Conservation (phyloP, 1,139 yeast genomes). For the Kodamaea derodonti region DNA sequence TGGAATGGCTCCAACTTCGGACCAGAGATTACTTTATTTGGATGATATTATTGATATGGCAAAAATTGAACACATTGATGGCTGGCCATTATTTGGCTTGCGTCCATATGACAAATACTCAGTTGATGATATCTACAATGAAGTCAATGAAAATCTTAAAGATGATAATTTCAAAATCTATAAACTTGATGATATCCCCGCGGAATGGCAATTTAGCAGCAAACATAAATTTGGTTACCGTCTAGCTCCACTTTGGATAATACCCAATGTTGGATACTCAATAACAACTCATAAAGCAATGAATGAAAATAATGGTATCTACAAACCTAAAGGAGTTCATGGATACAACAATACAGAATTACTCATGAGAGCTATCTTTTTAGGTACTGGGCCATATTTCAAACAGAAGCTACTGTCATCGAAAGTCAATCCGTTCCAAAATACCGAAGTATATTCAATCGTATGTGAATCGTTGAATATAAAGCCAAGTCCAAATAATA, state of each 20-base stretch:
- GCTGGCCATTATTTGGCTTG: slow-evolving; percentile 87
- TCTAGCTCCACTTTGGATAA: slow-evolving; percentile 80
- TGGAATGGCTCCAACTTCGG: slow-evolving; percentile 89
- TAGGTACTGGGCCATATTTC: slow-evolving; percentile 82
- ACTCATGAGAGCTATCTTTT: slow-evolving; percentile 77
- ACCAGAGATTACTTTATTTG: slow-evolving; percentile 57
- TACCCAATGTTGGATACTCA: slow-evolving; percentile 79
- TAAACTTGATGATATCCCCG: slow-evolving; percentile 56
- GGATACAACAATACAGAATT: slow-evolving; percentile 78
- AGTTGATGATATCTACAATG: slow-evolving; percentile 34
- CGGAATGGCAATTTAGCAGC: slow-evolving; percentile 67
- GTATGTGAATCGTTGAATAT: slow-evolving; percentile 66
- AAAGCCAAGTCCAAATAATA: slow-evolving; percentile 58
- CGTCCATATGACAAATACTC: slow-evolving; percentile 46
- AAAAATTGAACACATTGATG: slow-evolving; percentile 62
- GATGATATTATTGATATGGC: slow-evolving; percentile 62
- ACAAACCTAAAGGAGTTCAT: slow-evolving; percentile 72
- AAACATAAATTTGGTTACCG: slow-evolving; percentile 50
- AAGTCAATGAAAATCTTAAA: slow-evolving; percentile 23
- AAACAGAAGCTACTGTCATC: slow-evolving; percentile 21
- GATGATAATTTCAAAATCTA: slow-evolving; percentile 44
- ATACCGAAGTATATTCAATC: slow-evolving; percentile 69
- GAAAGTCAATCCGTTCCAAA: slow-evolving; percentile 61
- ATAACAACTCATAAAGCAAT: slow-evolving; percentile 62
- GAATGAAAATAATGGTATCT: slow-evolving; percentile 45